A percentile compares a stretch with the other conserved stretches of the same genome.
phyloP scores from a whole-genome alignment of 371 early-diverging fungal species.

The Mucor plumbeus region DNA sequence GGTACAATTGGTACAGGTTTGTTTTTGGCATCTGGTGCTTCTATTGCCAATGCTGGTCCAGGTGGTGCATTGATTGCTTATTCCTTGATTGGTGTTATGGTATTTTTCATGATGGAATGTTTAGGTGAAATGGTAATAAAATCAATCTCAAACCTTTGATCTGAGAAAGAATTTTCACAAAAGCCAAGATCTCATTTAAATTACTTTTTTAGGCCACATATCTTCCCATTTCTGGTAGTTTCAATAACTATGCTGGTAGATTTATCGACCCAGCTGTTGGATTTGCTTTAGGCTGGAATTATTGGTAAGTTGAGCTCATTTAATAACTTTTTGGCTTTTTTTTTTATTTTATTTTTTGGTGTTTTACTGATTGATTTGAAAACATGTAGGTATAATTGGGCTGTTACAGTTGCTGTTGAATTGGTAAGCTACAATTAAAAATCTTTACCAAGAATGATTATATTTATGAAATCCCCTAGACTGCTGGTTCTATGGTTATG shows the following conservation, averaged over 20 bases:
- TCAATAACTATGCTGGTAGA: conserved; percentile 82
- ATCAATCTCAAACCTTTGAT: background rate
- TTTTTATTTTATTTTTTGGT: too few species aligned
- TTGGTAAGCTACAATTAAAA: conserved; percentile 19
- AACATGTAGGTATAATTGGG: conserved; percentile 68
- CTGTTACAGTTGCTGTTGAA: conserved; percentile 84
- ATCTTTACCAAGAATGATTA: background rate
- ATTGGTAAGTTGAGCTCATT: conserved; percentile 32
- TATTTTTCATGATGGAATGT: conserved; percentile 82
- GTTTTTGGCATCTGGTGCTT: conserved; percentile 81
- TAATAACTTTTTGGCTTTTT: too few species aligned
- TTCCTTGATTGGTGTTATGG: conserved; percentile 74
- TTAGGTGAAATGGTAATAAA: conserved; percentile 81
- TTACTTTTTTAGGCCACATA: conserved; percentile 54
- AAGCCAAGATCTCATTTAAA: background rate
- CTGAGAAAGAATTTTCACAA: background rate
- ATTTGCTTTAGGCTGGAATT: conserved; percentile 85
- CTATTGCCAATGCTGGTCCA: conserved; percentile 80
- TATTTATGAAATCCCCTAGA: conserved; percentile 19
- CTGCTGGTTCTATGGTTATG: conserved; percentile 48
- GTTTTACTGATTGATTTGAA: background rate
- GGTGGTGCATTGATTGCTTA: conserved; percentile 83
- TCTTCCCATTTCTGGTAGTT: conserved; percentile 84
- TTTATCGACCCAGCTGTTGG: conserved; percentile 86
- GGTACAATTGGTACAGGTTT: conserved; percentile 87